phyloP scores from a whole-genome alignment of 2,329 filamentous ascomycete species.

The Purpureocillium takamizusanense region DNA sequence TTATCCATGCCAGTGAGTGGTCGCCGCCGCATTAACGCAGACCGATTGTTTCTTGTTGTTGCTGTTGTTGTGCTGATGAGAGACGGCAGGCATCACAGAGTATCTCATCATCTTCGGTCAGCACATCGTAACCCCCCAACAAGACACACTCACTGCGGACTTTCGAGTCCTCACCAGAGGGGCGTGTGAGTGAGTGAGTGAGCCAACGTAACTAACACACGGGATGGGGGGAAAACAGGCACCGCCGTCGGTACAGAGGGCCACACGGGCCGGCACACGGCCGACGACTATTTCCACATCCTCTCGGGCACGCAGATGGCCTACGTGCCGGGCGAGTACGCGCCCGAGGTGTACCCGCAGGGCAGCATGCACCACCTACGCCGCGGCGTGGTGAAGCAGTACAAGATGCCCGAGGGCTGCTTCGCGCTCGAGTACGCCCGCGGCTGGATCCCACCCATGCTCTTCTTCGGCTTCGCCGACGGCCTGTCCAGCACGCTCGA shows the following conservation, averaged over 20 bases:
- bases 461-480: constrained; percentile 83
- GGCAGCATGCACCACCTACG: constrained; percentile 64
- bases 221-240: constrained; percentile 23
- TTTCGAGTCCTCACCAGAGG: too few relatives aligned
- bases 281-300: constrained; percentile 94
- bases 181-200: too few relatives aligned
- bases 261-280: constrained; percentile 80
- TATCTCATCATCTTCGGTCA: constrained; percentile 78
- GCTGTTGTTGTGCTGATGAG: constrained; percentile 2
- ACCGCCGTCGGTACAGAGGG: constrained; percentile 79
- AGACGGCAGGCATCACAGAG: constrained; percentile 59
- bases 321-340: constrained; percentile 59
- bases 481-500: constrained; percentile 73
- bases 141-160: too few relatives aligned
- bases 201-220: background rate
- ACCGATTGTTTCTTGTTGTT: background rate
- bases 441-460: constrained; percentile 89
- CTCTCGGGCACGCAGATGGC: constrained; percentile 68
- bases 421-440: constrained; percentile 78
- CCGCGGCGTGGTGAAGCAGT: constrained; percentile 70
- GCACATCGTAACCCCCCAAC: constrained; percentile 2
- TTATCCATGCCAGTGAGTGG: constrained; percentile 70
- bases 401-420: constrained; percentile 67
- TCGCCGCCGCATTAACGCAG: background rate
- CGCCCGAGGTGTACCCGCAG: constrained; percentile 59